These are phyloP conservation scores for Colletotrichum siamense DNA, from an alignment of 2,329 filamentous ascomycete genomes.

Conservation along the genomic window DNA sequence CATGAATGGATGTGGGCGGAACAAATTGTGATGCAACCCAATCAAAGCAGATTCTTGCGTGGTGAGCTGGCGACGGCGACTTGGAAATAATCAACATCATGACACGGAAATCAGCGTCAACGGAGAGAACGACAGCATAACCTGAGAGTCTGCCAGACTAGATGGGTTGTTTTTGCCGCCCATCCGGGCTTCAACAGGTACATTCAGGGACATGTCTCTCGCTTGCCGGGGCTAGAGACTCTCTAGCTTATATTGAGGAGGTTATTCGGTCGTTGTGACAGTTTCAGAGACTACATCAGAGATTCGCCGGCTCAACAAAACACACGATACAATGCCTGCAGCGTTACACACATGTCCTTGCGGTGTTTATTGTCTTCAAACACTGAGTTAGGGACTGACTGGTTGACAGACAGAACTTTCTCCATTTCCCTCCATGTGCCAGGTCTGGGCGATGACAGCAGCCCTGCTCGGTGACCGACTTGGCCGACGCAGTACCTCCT, in stretches of 20 bases:
- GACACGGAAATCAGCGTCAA: not conserved
- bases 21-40: not conserved
- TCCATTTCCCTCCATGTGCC: not conserved
- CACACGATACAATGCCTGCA: not conserved
- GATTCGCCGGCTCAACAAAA: no score
- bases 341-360: not conserved
- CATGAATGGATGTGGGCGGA: not conserved
- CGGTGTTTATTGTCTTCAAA: not conserved
- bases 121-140: not conserved
- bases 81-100: not conserved
- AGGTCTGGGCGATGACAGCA: not conserved
- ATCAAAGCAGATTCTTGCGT: not conserved
- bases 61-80: not conserved
- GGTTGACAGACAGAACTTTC: not conserved
- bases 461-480: no score
- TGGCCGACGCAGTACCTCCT: no score
- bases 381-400: not conserved
- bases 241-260: not conserved
- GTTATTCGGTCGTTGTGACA: not conserved
- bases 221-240: not conserved
- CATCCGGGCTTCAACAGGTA: not conserved
- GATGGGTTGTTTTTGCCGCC: not conserved
- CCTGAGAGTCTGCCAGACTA: not conserved
- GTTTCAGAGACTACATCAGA: not conserved
- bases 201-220: not conserved